phyloP scores from a whole-genome alignment of 2,329 filamentous ascomycete species.

The Fusarium sp. region DNA sequence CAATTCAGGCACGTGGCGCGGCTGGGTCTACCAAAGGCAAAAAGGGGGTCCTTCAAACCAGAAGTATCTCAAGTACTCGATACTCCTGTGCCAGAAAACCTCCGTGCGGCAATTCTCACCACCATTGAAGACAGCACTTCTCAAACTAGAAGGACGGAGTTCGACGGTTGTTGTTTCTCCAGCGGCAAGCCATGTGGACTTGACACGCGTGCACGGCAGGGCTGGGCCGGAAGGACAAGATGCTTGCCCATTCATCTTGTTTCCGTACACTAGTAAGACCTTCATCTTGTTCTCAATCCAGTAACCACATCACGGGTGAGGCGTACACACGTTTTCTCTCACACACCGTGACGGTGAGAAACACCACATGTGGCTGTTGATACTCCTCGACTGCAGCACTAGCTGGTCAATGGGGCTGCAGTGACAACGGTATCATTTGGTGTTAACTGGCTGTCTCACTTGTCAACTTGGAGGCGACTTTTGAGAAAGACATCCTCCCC shows the following conservation, averaged over 20 bases:
- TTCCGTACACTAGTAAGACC: constrained; percentile 10
- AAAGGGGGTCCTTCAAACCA: constrained; percentile 12
- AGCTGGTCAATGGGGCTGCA: neutral
- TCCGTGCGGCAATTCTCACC: neutral
- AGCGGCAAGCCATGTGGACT: constrained; percentile 30
- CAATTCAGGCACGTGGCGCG: constrained; percentile 40
- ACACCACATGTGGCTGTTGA: constrained; percentile 19
- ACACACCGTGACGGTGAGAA: constrained; percentile 13
- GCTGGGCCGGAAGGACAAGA: constrained; percentile 12
- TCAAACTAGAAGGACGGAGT: constrained; percentile 14
- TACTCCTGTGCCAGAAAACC: constrained; percentile 22
- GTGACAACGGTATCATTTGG: neutral
- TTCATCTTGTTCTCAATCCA: constrained; percentile 9
- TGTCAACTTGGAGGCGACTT: neutral
- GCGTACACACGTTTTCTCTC: neutral
- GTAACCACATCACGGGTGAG: constrained; percentile 16
- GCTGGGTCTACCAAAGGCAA: constrained; percentile 9
- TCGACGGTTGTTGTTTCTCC: constrained; percentile 12
- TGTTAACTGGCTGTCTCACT: constrained; percentile 8
- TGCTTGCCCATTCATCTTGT: constrained; percentile 9
- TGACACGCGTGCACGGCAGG: constrained; percentile 22
- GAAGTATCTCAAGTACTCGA: constrained; percentile 35
- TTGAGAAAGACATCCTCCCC: neutral
- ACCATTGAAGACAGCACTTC: neutral
- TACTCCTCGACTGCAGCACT: neutral